Conservation (phyloP, 2,329 filamentous ascomycete genomes). For the Microdochium paspali region DNA sequence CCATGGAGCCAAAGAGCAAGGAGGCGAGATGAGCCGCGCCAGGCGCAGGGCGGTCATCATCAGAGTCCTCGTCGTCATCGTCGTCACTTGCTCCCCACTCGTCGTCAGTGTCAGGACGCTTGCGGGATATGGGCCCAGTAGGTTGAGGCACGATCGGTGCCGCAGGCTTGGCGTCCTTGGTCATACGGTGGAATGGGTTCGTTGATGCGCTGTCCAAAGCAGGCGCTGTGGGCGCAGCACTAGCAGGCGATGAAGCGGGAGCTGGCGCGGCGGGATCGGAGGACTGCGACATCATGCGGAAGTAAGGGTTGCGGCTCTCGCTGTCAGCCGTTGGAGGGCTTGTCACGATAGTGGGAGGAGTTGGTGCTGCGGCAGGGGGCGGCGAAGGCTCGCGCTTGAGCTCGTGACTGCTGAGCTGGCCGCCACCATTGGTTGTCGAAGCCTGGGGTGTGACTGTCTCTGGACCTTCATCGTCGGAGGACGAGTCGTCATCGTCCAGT, state of each 20-base stretch:
- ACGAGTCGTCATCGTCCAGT: conserved; percentile 63
- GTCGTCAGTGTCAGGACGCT: conserved; percentile 45
- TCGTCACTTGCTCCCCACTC: conserved; percentile 78
- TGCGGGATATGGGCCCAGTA: conserved; percentile 41
- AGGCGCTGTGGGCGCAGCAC: conserved; percentile 31
- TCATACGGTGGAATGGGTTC: conserved; percentile 90
- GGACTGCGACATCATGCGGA: conserved; percentile 74
- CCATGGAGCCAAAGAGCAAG: conserved; percentile 96
- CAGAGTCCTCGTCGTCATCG: conserved; percentile 58
- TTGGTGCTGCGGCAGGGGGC: conserved; percentile 37
- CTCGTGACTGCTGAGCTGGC: conserved; percentile 43
- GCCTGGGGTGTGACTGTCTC: conserved; percentile 57
- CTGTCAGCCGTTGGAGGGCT: conserved; percentile 34
- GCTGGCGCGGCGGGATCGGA: conserved; percentile 40
- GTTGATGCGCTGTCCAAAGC: conserved; percentile 57
- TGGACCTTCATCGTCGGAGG: conserved; percentile 72
- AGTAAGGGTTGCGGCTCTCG: conserved; percentile 95
- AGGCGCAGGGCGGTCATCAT: conserved; percentile 70
- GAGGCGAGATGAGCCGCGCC: conserved; percentile 88
- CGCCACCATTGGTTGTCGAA: conserved; percentile 45
- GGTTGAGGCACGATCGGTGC: conserved; percentile 31
- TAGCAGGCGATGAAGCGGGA: conserved; percentile 24
- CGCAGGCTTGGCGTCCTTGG: conserved; percentile 48
- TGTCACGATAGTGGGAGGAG: conserved; percentile 39
- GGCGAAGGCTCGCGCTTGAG: conserved; percentile 41